These are phyloP conservation scores for Solanum sejunctum DNA, from an alignment of 257 asterid genomes.

Conservation along the genomic window DNA sequence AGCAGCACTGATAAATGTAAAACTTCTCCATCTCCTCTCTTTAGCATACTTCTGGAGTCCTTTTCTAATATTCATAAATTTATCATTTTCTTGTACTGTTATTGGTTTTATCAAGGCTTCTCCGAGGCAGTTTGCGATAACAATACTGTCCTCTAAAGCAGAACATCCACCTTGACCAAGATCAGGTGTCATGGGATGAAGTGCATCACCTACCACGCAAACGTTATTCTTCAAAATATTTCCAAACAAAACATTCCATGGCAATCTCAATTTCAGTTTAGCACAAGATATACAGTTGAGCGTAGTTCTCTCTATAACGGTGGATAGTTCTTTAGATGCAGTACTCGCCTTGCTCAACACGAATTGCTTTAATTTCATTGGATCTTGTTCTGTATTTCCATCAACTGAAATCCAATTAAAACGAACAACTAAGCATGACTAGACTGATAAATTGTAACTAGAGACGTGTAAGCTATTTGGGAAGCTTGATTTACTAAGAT, in stretches of 20 bases:
- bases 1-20: conserved; percentile 36
- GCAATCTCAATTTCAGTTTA: conserved; percentile 36
- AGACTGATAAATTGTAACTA: not conserved
- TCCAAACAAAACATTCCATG: conserved; percentile 44
- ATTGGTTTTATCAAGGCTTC: conserved; percentile 11
- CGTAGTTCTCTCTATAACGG: conserved; percentile 34
- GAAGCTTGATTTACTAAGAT: not conserved
- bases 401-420: conserved; percentile 20
- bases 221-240: conserved; percentile 32
- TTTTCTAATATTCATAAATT: conserved; percentile 3
- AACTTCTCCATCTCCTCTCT: conserved; percentile 69
- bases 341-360: conserved; percentile 24
- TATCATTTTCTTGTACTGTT: not conserved
- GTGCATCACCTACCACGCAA: conserved; percentile 63
- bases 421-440: not conserved
- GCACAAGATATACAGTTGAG: conserved; percentile 35
- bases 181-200: conserved; percentile 86
- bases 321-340: conserved; percentile 16
- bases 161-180: conserved; percentile 80
- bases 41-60: conserved; percentile 37
- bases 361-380: conserved; percentile 52
- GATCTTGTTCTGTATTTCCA: conserved; percentile 23
- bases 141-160: conserved; percentile 49
- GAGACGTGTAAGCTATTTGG: not conserved
- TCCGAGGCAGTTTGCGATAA: conserved; percentile 52